Evolutionary conservation across 768 basidiomycete genomes (phyloP), one percentile per base, ranked within the genome.

Genomic region (Leccinum variicolor): DNA sequence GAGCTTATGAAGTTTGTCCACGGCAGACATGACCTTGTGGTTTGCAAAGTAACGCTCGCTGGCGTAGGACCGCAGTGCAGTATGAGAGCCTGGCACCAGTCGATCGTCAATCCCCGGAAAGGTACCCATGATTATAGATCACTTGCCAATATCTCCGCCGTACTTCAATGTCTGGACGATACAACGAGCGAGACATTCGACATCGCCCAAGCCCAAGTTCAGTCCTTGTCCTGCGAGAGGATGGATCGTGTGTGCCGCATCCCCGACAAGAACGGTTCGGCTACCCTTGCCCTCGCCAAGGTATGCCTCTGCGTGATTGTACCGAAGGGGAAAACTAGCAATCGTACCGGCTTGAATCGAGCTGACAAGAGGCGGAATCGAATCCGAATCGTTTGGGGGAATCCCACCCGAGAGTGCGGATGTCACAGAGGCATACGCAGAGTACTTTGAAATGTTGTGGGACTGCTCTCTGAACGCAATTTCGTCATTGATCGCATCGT

Each of bases 211-310:
- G n/a, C 96, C 97, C 68, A 96, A 76, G 71, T 99, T 98, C 43
- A 98, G 78, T 0, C 96, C 97, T 70, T 98, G 96, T 2, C 97
- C 97, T 0, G 95, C 96, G 26, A 98, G 83, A 1, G 97, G 96
- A 68, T 98, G 96, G 2, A 94, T 78, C 0, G 92, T 92, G 67
- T 98, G 97, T 17, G 95, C 97, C 1, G 96, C 95, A 73, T 99
- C 97, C 2, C 97, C 97, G 1, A 98, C 83, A 8, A 98, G 84
- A 2, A 88, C 94, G 1, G 92, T 95, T 4, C 96, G 82, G 3
- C 76, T 70, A 5, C 84, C 81, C 31, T 61, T 56, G 0, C 84
- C 85, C 66, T 86, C 86, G 15, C 94, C 93, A 46, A 95, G 76
- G 71, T 99, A 98, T 0, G 81, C 72, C 36, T 94, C 91, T 2